These are phyloP conservation scores for Colletotrichum sp. DNA, from an alignment of 2,329 filamentous ascomycete species.

Conservation along the genomic window DNA sequence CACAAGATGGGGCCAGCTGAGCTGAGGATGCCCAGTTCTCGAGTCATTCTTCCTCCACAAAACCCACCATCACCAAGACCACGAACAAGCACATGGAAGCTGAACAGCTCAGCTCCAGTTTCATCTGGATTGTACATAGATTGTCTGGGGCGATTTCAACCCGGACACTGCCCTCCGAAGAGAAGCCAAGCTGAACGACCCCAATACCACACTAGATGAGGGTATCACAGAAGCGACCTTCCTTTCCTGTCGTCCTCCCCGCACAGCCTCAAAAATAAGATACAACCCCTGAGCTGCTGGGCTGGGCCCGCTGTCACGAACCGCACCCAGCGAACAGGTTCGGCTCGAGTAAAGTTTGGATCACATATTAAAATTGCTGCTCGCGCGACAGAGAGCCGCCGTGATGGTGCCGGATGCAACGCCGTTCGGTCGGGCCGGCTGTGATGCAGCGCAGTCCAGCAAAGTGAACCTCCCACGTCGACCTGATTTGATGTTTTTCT, in stretches of 20 bases:
- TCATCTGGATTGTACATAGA: not conserved
- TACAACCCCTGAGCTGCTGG: not conserved
- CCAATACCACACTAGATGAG: not conserved
- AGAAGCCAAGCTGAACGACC: not conserved
- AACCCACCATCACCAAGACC: not conserved
- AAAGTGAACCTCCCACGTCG: not conserved
- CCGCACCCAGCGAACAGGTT: not conserved
- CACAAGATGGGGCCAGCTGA: not conserved
- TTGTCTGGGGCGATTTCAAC: not conserved
- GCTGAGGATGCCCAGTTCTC: not conserved
- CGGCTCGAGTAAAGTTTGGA: not conserved
- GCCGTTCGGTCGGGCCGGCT: not conserved
- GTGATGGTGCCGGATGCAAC: conserved; percentile 3
- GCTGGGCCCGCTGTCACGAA: not conserved
- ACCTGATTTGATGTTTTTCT: not conserved
- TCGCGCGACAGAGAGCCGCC: not conserved
- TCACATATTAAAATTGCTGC: not conserved
- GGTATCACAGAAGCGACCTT: not conserved
- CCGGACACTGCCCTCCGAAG: not conserved
- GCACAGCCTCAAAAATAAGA: not conserved
- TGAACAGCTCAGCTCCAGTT: not conserved
- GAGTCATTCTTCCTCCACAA: not conserved
- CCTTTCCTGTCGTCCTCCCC: not conserved
- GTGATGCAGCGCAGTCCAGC: not conserved
- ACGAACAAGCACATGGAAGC: not conserved